Conservation (phyloP, 345 rosid species). For the Eucalyptus paniculata region DNA sequence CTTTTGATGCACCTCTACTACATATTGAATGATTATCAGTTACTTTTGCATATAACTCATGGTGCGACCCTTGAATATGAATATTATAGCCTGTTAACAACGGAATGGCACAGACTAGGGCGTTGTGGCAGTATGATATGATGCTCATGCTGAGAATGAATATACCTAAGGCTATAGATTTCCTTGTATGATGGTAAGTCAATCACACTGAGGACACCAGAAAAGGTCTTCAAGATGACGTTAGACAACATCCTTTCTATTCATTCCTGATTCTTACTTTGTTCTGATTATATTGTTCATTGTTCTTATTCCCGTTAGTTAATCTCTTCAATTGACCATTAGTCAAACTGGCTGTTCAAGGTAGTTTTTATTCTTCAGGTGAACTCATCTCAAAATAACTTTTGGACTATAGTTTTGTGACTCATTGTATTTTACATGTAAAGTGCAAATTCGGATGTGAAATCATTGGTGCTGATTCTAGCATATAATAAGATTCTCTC, state of each 20-base stretch:
- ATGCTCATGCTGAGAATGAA: not conserved
- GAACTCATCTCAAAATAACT: not conserved
- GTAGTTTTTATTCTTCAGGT: not conserved
- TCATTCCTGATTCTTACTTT: not conserved
- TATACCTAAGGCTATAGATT: not conserved
- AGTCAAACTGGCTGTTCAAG: not conserved
- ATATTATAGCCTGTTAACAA: not conserved
- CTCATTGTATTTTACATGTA: not conserved
- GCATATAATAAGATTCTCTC: not conserved
- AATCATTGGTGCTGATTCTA: not conserved
- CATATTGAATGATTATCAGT: too few relatives aligned
- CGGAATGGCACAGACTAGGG: not conserved
- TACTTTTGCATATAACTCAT: too few relatives aligned
- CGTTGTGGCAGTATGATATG: not conserved
- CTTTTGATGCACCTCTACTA: too few relatives aligned
- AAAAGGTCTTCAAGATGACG: not conserved
- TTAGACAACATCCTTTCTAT: not conserved
- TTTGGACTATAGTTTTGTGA: not conserved
- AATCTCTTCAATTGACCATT: not conserved
- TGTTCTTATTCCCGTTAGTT: not conserved
- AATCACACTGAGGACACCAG: not conserved
- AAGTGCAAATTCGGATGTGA: not conserved
- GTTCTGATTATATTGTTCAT: not conserved
- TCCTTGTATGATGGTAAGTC: not conserved
- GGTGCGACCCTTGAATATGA: not conserved